A percentile compares a stretch with the other conserved stretches of the same genome.
phyloP scores from a whole-genome alignment of 176 grass and related monocot species.

The Alopecurus myosuroides region DNA sequence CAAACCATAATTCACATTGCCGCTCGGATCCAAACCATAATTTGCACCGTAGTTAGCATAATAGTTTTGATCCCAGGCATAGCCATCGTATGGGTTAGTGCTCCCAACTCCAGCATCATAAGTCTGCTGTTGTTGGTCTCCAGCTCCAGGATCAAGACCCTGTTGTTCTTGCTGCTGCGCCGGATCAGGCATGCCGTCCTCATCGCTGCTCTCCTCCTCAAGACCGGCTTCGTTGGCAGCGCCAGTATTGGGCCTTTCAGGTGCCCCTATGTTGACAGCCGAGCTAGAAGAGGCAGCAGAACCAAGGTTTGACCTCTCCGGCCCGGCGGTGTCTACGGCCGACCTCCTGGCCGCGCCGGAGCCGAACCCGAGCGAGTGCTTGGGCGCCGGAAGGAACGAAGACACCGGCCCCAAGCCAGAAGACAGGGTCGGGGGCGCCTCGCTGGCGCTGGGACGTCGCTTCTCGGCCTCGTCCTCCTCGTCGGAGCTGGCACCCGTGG shows the following conservation, averaged over 20 bases:
- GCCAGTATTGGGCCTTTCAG: background rate
- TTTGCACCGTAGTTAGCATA: slow-evolving; percentile 33
- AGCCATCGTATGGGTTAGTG: slow-evolving; percentile 22
- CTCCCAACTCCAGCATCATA: slow-evolving; percentile 38
- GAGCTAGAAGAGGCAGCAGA: background rate
- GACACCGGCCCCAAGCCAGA: slow-evolving; percentile 42
- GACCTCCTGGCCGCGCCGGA: slow-evolving; percentile 26
- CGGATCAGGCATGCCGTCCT: slow-evolving; percentile 24
- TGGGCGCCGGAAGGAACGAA: slow-evolving; percentile 82
- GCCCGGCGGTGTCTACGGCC: slow-evolving; percentile 28
- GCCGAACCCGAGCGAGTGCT: slow-evolving; percentile 62
- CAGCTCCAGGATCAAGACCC: slow-evolving; percentile 16
- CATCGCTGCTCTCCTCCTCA: slow-evolving; percentile 10
- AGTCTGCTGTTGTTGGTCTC: slow-evolving; percentile 21
- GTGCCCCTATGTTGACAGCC: background rate
- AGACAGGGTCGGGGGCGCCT: slow-evolving; percentile 18
- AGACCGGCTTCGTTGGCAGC: background rate
- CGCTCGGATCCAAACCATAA: slow-evolving; percentile 48
- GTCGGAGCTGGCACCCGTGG: slow-evolving; percentile 38
- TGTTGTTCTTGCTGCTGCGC: slow-evolving; percentile 33
- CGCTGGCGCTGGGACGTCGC: slow-evolving; percentile 18
- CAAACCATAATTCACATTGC: slow-evolving; percentile 34
- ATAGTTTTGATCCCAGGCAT: slow-evolving; percentile 52
- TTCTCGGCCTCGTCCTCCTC: slow-evolving; percentile 55
- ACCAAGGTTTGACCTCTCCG: slow-evolving; percentile 9